These are phyloP conservation scores for Xylariaceae sp. DNA, from an alignment of 2,329 filamentous ascomycete genomes.

Conservation along the genomic window DNA sequence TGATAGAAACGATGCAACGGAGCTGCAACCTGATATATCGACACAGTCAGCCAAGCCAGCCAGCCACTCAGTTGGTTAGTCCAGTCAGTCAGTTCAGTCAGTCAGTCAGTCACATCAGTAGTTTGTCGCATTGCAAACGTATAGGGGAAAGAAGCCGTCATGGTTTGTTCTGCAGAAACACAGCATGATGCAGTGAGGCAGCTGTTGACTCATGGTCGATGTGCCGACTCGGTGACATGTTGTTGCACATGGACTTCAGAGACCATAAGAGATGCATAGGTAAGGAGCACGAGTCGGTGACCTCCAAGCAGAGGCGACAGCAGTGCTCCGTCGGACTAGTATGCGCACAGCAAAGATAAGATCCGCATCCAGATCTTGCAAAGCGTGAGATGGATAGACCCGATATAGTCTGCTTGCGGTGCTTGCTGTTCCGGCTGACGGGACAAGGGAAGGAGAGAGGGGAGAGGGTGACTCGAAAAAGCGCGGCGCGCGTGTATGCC, in stretches of 20 bases:
- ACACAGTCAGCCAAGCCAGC: neutral
- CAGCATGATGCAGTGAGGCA: neutral
- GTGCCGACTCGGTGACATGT: neutral
- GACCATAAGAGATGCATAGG: neutral
- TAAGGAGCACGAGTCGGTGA: neutral
- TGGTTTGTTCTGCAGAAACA: neutral
- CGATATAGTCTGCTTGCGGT: neutral
- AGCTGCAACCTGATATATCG: neutral
- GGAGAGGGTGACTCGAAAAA: neutral
- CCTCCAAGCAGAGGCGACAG: neutral
- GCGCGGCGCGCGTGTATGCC: neutral
- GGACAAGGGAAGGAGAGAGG: neutral
- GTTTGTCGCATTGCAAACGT: neutral
- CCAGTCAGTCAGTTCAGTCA: neutral
- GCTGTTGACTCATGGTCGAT: neutral
- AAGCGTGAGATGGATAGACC: neutral
- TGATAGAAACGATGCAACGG: conserved; percentile 4
- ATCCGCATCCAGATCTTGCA: neutral
- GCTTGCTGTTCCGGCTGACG: neutral
- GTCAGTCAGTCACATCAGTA: neutral
- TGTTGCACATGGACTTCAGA: neutral
- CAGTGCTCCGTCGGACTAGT: neutral
- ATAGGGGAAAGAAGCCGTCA: neutral
- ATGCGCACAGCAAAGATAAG: neutral
- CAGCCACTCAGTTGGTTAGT: neutral